phyloP scores from a whole-genome alignment of 2,329 filamentous ascomycete species.

The Alternaria atra region DNA sequence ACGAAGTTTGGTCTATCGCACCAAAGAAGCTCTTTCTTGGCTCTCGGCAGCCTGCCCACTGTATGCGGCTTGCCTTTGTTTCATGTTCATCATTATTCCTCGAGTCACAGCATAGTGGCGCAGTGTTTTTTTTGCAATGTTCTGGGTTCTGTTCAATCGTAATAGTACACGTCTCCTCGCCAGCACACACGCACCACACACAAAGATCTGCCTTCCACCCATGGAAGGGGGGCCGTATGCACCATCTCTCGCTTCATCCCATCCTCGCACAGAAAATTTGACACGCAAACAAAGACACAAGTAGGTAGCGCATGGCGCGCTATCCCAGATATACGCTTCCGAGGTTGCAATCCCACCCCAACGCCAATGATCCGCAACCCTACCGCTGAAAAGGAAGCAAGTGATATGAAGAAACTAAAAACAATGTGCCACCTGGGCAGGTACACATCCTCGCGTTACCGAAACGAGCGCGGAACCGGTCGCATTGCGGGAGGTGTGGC shows the following conservation, averaged over 20 bases:
- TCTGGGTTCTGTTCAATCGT: conserved; percentile 18
- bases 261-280: conserved; percentile 18
- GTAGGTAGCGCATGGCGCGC: conserved; percentile 10
- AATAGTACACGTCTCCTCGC: conserved; percentile 15
- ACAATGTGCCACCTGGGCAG: conserved; percentile 12
- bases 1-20: neutral
- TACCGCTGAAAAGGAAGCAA: conserved; percentile 12
- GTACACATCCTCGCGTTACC: conserved; percentile 1
- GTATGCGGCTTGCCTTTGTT: neutral
- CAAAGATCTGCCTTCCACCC: neutral
- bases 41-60: neutral
- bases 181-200: neutral
- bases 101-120: neutral
- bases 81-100: conserved; percentile 1
- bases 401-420: conserved; percentile 11
- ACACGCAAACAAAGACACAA: conserved; percentile 12
- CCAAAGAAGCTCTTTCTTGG: neutral
- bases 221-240: conserved; percentile 3
- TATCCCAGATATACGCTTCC: conserved; percentile 2
- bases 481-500: conserved; percentile 12
- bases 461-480: conserved; percentile 1
- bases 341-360: conserved; percentile 2
- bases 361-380: conserved; percentile 12
- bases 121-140: neutral
- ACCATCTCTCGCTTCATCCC: conserved; percentile 20